Evolutionary conservation across 345 rosid genomes (phyloP).

Genomic region (Durio zibethinus): DNA sequence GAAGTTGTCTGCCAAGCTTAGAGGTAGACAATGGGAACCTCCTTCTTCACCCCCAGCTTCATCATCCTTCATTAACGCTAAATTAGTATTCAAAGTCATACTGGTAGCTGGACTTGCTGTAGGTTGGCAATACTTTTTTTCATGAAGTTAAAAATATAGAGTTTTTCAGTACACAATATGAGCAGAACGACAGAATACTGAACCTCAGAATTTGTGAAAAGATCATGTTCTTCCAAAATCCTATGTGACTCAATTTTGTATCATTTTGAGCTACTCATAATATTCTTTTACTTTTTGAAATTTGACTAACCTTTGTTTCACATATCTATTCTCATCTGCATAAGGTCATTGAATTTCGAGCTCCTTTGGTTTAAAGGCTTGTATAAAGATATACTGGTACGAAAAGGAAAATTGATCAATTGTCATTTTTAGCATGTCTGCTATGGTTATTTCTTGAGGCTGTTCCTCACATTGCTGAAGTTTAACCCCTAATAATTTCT

Average conservation of each 20-base stretch:
- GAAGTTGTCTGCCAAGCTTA: slow-evolving; percentile 50
- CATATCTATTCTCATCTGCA: background rate
- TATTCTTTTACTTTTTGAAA: background rate
- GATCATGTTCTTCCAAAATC: background rate
- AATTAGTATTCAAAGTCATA: slow-evolving; percentile 47
- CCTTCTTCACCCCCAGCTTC: slow-evolving; percentile 11
- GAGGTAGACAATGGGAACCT: slow-evolving; percentile 43
- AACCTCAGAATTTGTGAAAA: background rate
- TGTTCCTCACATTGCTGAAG: background rate
- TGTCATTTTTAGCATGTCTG: background rate
- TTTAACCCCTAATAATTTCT: background rate
- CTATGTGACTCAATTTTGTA: slow-evolving; percentile 3
- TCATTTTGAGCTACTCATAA: background rate
- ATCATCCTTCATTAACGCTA: slow-evolving; percentile 39
- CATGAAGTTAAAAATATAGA: slow-evolving; percentile 16
- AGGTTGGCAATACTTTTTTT: slow-evolving; percentile 61
- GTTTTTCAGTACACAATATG: slow-evolving; percentile 24
- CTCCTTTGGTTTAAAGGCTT: background rate
- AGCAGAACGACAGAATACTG: slow-evolving; percentile 9
- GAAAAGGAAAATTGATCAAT: background rate
- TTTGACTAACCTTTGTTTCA: background rate
- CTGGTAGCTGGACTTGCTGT: slow-evolving; percentile 60
- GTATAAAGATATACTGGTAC: background rate
- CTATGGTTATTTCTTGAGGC: background rate
- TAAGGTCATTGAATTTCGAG: background rate